phyloP scores from a whole-genome alignment of 164 flowering plant genomes.

The Macadamia tetraphylla region DNA sequence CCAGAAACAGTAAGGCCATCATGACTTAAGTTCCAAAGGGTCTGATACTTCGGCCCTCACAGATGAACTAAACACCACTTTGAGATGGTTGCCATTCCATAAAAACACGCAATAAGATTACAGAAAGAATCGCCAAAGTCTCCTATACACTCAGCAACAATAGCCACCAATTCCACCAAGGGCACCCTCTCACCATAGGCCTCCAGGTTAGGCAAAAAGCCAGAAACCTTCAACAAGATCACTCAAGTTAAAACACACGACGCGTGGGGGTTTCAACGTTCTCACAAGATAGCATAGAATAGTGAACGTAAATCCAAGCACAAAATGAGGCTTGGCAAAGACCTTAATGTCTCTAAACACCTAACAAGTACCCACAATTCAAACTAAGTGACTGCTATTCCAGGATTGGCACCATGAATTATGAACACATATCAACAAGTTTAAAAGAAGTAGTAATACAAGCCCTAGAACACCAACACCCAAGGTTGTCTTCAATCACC shows the following conservation, averaged over 20 bases:
- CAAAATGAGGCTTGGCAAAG: slow-evolving; percentile 20
- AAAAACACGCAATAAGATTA: slow-evolving; percentile 82
- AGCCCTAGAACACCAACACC: background rate
- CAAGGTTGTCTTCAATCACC: background rate
- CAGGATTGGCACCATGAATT: background rate
- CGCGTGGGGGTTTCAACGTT: slow-evolving; percentile 36
- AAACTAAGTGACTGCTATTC: slow-evolving; percentile 8
- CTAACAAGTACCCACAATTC: slow-evolving; percentile 8
- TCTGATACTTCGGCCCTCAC: slow-evolving; percentile 76
- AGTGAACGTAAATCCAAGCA: slow-evolving; percentile 23
- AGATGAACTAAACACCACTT: slow-evolving; percentile 92
- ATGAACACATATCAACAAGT: background rate
- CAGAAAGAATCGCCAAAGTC: slow-evolving; percentile 85
- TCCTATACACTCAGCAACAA: slow-evolving; percentile 66
- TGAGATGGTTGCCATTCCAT: slow-evolving; percentile 73
- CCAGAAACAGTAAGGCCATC: slow-evolving; percentile 99
- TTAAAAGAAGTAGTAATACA: background rate
- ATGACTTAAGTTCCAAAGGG: slow-evolving; percentile 64
- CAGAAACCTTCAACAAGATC: slow-evolving; percentile 70
- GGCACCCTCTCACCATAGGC: slow-evolving; percentile 67
- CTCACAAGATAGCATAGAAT: slow-evolving; percentile 24
- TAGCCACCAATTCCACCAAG: slow-evolving; percentile 74
- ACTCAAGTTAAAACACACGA: slow-evolving; percentile 55
- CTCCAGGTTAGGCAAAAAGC: slow-evolving; percentile 69
- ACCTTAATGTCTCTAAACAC: slow-evolving; percentile 6